These are phyloP conservation scores for Zygnema circumcarinatum DNA, from an alignment of 139 green algal species.

Conservation along the genomic window DNA sequence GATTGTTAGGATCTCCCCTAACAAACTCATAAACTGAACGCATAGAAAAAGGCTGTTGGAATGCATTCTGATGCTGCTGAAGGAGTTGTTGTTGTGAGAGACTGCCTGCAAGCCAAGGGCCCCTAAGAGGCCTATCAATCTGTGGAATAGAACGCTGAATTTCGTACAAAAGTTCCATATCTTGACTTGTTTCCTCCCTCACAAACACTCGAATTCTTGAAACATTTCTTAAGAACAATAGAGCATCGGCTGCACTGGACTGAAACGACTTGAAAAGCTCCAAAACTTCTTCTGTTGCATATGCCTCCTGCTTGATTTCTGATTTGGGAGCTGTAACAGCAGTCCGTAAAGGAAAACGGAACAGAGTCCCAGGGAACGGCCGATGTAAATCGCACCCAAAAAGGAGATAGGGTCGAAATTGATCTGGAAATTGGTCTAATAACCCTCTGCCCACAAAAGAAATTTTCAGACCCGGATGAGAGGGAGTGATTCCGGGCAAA, in stretches of 20 bases:
- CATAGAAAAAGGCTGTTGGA: background rate
- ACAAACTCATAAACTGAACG: constrained; percentile 34
- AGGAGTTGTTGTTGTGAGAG: background rate
- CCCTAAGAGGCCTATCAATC: background rate
- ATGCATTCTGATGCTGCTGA: constrained; percentile 8
- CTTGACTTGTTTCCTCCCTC: background rate
- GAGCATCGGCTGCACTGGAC: constrained; percentile 63
- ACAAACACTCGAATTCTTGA: constrained; percentile 63
- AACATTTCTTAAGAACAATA: constrained; percentile 82
- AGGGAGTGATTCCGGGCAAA: constrained; percentile 63
- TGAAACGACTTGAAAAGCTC: constrained; percentile 68
- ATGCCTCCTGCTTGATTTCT: constrained; percentile 75
- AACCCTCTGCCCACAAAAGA: constrained; percentile 69
- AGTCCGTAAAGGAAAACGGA: constrained; percentile 79
- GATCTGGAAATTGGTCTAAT: constrained; percentile 77
- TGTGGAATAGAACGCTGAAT: background rate
- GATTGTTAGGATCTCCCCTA: constrained; percentile 33
- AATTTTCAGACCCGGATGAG: constrained; percentile 70
- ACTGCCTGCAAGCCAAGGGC: background rate
- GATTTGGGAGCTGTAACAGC: constrained; percentile 40
- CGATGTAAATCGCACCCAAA: constrained; percentile 73
- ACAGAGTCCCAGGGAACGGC: constrained; percentile 73
- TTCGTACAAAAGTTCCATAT: constrained; percentile 28
- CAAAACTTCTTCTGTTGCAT: constrained; percentile 56
- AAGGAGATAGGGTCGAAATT: constrained; percentile 71